Percentiles rank a stretch among this genome's conserved stretches.
Evolutionary conservation across 75 land plant genomes (phyloP).

Genomic region (Ceratopteris richardii): DNA sequence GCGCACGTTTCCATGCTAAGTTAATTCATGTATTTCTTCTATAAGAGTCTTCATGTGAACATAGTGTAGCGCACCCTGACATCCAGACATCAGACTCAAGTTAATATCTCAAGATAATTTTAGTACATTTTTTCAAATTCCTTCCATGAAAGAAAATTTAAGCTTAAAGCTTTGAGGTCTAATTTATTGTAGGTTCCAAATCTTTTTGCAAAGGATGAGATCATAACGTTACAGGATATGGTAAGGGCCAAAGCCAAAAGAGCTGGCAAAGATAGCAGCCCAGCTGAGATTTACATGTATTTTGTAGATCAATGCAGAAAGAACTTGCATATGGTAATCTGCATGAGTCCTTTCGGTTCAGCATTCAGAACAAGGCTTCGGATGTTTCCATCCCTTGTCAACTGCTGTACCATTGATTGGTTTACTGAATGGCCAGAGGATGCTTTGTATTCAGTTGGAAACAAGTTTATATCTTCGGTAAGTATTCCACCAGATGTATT

Average conservation of each 20-base stretch:
- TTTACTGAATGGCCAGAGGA: conserved; percentile 43
- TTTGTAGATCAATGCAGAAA: conserved; percentile 32
- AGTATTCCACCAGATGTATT: too few relatives aligned
- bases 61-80: too few relatives aligned
- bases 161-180: too few relatives aligned
- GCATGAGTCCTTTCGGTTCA: conserved; percentile 38
- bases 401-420: conserved; percentile 42
- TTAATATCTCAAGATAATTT: too few relatives aligned
- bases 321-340: conserved; percentile 36
- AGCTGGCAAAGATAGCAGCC: conserved; percentile 27
- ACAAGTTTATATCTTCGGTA: conserved; percentile 28
- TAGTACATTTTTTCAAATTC: too few relatives aligned
- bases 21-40: too few relatives aligned
- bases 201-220: conserved; percentile 33
- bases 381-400: conserved; percentile 38
- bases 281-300: conserved; percentile 27
- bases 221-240: conserved; percentile 16
- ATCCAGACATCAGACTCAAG: too few relatives aligned
- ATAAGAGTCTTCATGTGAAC: too few relatives aligned
- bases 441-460: conserved; percentile 28
- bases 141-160: too few relatives aligned
- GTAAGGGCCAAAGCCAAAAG: conserved; percentile 25
- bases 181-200: conserved; percentile 28
- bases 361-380: conserved; percentile 35
- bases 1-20: too few relatives aligned